These are phyloP conservation scores for Lecanicillium sp. DNA, from an alignment of 2,329 filamentous ascomycete genomes.

Conservation along the genomic window DNA sequence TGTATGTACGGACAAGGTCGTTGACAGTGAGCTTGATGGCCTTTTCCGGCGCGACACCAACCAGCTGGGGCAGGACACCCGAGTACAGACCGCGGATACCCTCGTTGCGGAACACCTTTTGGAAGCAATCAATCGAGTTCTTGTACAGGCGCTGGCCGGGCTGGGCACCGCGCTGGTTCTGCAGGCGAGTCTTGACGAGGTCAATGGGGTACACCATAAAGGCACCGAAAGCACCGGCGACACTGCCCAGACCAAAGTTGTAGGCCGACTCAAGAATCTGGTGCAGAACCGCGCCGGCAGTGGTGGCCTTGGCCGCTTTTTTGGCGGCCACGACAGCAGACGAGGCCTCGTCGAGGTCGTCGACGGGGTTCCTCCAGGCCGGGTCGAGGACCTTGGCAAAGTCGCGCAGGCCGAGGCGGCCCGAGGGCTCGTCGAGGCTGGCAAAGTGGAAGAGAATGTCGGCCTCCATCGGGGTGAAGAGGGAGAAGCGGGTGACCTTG, in stretches of 20 bases:
- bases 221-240: conserved; percentile 93
- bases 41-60: conserved; percentile 98
- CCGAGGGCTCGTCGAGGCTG: conserved; percentile 81
- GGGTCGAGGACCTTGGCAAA: conserved; percentile 94
- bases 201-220: conserved; percentile 99
- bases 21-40: conserved; percentile 99
- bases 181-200: conserved; percentile 95
- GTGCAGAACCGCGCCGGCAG: conserved; percentile 40
- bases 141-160: conserved; percentile 89
- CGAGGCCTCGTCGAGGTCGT: conserved; percentile 37
- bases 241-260: conserved; percentile 81
- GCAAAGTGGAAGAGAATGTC: conserved; percentile 99
- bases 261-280: conserved; percentile 64
- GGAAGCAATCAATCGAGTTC: conserved; percentile 92
- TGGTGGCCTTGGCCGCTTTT: conserved; percentile 19
- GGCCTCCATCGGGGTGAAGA: conserved; percentile 97
- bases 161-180: conserved; percentile 81
- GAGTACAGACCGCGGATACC: conserved; percentile 87
- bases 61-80: conserved; percentile 86
- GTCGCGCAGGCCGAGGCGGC: conserved; percentile 71
- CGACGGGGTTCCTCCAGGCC: conserved; percentile 67
- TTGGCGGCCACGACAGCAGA: conserved; percentile 25
- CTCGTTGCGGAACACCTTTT: conserved; percentile 89
- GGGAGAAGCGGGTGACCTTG: conserved; percentile 82
- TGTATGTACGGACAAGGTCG: conserved; percentile 73